Base-by-base conservation (phyloP, 345 rosid species). In the Syzygium jambos region DNA sequence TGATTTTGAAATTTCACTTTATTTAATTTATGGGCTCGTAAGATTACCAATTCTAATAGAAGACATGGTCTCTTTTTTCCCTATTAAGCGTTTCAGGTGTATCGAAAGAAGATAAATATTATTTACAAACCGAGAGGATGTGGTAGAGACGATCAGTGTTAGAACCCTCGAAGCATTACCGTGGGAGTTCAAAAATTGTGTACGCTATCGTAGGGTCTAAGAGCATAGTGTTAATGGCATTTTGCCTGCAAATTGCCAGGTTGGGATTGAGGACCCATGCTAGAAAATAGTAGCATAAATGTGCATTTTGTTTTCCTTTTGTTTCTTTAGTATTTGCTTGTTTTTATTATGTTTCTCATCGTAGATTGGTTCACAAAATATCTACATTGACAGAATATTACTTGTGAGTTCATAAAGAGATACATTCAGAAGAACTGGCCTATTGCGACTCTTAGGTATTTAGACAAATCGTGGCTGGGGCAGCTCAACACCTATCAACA, bases 51-150 rank as follows among this genome's bases (percentile, higher is more conserved):
- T n/a, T 63, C 11, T 22, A 23, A 56, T 22, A 63, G 73, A 29
- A n/a, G 38, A n/a, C 4, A 3, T 3, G 1, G 4, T n/a, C 9
- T 11, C 9, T 59, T 59, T 0, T 59, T 11, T 11, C n/a, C n/a
- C 15, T 59, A 27, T 59, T 27, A 59, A 59, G 25, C 30, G 4
- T 25, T 10, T 57, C 4, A 2, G 16, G 57, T 7, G 10, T 55
- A 55, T 8, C 11, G 25, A 21, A 55, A 55, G 9, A 55, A 21
- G 57, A 21, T 19, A 21, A 19, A 19, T 55, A 2, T 21, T 7
- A 21, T 21, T 21, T 21, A 6, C 22, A 55, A 55, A 21, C 11
- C 25, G 25, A 55, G 57, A 55, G 25, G 11, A 61, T 61, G 73
- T n/a, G 73, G 7, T 61, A 61, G 34, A 61, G 38, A 61, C 73